Conservation (phyloP, 129 eudicot genomes). For the Saussurea involucrata region DNA sequence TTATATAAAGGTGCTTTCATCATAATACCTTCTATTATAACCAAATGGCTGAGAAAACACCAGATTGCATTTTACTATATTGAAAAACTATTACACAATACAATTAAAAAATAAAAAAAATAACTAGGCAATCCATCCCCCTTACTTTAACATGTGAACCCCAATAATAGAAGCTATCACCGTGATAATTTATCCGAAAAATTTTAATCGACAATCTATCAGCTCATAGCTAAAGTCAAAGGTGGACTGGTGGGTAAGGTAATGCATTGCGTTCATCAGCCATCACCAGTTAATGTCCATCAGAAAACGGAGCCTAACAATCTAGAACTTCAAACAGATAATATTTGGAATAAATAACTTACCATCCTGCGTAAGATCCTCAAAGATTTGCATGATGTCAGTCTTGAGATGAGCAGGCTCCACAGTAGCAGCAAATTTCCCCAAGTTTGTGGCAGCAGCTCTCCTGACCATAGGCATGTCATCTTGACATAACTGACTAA, state of each 20-base stretch:
- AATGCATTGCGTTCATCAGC: background rate
- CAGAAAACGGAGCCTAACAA: background rate
- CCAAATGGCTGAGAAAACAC: background rate
- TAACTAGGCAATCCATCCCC: background rate
- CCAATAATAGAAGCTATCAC: background rate
- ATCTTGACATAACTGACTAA: constrained; percentile 93
- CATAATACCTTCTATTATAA: background rate
- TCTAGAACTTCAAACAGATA: constrained; percentile 7
- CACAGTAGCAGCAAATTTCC: constrained; percentile 94
- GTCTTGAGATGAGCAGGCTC: constrained; percentile 88
- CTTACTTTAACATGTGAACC: background rate
- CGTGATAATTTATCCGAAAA: background rate
- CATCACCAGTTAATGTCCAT: background rate
- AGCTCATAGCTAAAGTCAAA: background rate
- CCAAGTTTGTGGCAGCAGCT: constrained; percentile 91
- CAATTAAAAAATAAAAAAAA: background rate
- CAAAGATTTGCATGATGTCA: constrained; percentile 83
- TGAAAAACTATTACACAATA: background rate
- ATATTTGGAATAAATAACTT: constrained; percentile 5
- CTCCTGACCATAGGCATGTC: constrained; percentile 99
- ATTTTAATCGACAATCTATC: background rate
- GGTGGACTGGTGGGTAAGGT: constrained; percentile 7
- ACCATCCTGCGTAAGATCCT: constrained; percentile 96
- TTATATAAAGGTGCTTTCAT: background rate
- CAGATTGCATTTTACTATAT: background rate